Evolutionary conservation across 495 filamentous ascomycete species (phyloP), one percentile per base, ranked within the genome.

Genomic region (Penicillium parvum): DNA sequence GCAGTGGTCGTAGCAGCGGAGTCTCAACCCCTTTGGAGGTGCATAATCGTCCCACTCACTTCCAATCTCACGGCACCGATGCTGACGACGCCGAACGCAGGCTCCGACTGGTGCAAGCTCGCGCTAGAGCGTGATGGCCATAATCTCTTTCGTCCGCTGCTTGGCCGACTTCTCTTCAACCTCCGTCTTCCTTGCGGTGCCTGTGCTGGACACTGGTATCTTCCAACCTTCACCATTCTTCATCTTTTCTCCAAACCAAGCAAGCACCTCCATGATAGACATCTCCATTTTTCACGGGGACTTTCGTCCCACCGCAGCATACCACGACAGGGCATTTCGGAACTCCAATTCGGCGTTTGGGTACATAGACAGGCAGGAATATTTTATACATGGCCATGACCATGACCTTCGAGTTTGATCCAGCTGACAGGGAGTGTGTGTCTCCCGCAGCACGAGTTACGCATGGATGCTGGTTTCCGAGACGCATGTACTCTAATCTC

Each of bases 31-130:
- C 63, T n/a, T 36, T 65, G 22, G 66, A 73, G 40, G 56, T 65
- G 28, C 28, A 30, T 40, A 66, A 64, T 49, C 63, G 59, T 8
- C 49, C 61, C 18, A 45, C 45, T 20, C 50, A 61, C 22, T 51
- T 60, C 38, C 37, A 56, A 18, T 45, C 56, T 28, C 60, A 43
- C 33, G 29, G 47, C 40, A 22, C 45, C 39, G 53, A 55, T 47
- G 57, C 65, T 50, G 62, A 65, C 34, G 68, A 72, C 22, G 64
- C 64, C 15, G 64, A 68, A 16, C 63, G 62, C 48, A 63, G 67
- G 25, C 49, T 69, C 23, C 63, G 69, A 42, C 51, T 71, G 16
- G 52, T 57, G 16, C 69, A 71, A 59, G 68, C 66, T 16, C 64
- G 66, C 36, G 63, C 60, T 40, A 57, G 61, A 52, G 47, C 32